A percentile compares a stretch with the other conserved stretches of the same genome.
Conservation (phyloP, 495 filamentous ascomycete species). For the Aspergillus taichungensis region DNA sequence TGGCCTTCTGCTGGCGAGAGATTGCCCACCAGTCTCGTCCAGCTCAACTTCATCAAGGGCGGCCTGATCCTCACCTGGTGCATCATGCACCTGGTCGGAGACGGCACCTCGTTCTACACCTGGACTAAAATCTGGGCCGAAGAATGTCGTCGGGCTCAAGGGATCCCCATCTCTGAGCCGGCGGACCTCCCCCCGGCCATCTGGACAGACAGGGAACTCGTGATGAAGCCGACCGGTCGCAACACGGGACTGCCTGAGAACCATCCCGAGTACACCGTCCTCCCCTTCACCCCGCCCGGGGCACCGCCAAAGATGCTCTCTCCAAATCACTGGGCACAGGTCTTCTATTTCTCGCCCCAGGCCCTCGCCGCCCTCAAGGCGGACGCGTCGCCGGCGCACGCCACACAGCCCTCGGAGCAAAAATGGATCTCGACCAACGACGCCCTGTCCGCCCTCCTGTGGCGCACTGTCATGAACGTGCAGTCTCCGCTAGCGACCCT, state of each 20-base stretch:
- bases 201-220: conserved; percentile 15
- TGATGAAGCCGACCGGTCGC: conserved; percentile 17
- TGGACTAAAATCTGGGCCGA: conserved; percentile 30
- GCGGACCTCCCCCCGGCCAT: conserved; percentile 12
- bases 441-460: conserved; percentile 30
- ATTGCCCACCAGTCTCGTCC: conserved; percentile 19
- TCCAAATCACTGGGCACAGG: conserved; percentile 17
- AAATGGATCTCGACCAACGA: conserved; percentile 32
- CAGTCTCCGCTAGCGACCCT: conserved; percentile 21
- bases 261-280: conserved; percentile 23
- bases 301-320: conserved; percentile 24
- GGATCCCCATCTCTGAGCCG: conserved; percentile 11
- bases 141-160: conserved; percentile 24
- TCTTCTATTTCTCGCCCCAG: conserved; percentile 24
- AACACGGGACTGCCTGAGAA: conserved; percentile 19
- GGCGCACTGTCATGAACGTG: conserved; percentile 30
- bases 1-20: conserved; percentile 22
- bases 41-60: conserved; percentile 30
- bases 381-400: conserved; percentile 21
- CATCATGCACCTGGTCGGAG: conserved; percentile 26
- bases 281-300: conserved; percentile 22
- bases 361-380: conserved; percentile 20
- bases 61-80: conserved; percentile 18
- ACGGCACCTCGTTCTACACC: conserved; percentile 21
- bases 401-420: conserved; percentile 17